Base-by-base conservation (phyloP, 2,329 filamentous ascomycete genomes). In the Fusarium sp. region DNA sequence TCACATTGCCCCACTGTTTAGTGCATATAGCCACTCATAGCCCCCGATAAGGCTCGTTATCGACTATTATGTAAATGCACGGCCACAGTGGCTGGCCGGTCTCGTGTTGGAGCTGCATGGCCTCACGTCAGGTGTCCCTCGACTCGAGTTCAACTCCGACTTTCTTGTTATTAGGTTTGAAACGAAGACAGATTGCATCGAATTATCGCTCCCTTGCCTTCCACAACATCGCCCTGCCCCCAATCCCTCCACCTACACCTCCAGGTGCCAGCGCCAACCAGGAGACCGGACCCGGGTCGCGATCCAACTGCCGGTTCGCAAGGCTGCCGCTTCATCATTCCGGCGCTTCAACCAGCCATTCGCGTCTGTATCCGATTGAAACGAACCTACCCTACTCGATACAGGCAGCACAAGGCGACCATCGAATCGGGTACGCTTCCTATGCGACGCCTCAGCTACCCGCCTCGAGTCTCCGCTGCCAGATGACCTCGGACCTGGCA, bases 401-500 rank as follows among this genome's bases (percentile, higher is more conserved):
- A 64, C 29, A 29, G 62, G 65, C 63, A 22, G 54, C 24, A 60
- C 69, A 42, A 66, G 63, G 40, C 52, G 65, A 72, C 22, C 40
- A 11, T 35, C 59, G 37, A 18, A 56, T 14, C 27, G 60, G 45
- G 59, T 20, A 62, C 62, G 37, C 54, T 69, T 68, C 76, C 69
- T 77, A 81, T 81, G 79, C 79, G 69, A 70, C 72, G 62, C 62
- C 58, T 67, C 56, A 67, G 66, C 67, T 62, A 65, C 62, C 67
- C 64, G 57, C 69, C 62, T 71, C 66, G 40, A 71, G 62, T 73
- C 68, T 73, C 69, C 78, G 74, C 77, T 79, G 81, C 82, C 87
- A 85, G 84, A 88, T 89, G 86, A 86, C 83, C 81, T 79, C 81
- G 79, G 79, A 77, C 79, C 81, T 76, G 75, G 79, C 77, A 75